These are phyloP conservation scores for Metschnikowia dekortorum DNA, from an alignment of 805 yeast genomes.

Conservation along the genomic window DNA sequence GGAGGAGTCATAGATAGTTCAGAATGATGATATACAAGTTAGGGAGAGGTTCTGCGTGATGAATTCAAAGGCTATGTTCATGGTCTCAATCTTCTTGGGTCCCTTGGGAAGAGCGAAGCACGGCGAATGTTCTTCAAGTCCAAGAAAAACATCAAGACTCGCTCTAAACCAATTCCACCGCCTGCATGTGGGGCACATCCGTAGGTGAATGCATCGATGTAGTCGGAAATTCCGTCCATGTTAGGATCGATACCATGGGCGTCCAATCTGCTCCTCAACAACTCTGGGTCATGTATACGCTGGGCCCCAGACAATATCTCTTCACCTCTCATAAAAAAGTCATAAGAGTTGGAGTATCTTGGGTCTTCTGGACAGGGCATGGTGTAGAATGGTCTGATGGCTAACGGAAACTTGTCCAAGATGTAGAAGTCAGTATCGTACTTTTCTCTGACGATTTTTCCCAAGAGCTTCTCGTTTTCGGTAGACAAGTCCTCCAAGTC, in stretches of 20 bases:
- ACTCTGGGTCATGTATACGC: constrained; percentile 91
- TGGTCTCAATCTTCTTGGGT: constrained; percentile 92
- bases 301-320: constrained; percentile 99
- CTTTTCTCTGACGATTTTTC: constrained; percentile 85
- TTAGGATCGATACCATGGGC: constrained; percentile 79
- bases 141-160: constrained; percentile 97
- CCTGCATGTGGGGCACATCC: constrained; percentile 99
- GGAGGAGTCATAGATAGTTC: constrained; percentile 6
- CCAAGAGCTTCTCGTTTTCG: constrained; percentile 91
- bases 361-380: constrained; percentile 97
- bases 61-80: constrained; percentile 18
- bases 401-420: constrained; percentile 96
- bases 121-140: constrained; percentile 97
- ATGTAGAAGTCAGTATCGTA: constrained; percentile 97
- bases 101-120: constrained; percentile 99
- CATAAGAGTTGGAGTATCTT: constrained; percentile 93
- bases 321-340: constrained; percentile 99
- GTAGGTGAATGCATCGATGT: constrained; percentile 85
- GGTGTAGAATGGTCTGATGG: constrained; percentile 96
- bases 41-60: neutral
- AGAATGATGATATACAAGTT: neutral
- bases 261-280: constrained; percentile 75
- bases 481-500: constrained; percentile 89
- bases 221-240: constrained; percentile 81
- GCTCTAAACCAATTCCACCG: constrained; percentile 98